Evolutionary conservation across 306 rosid genomes (phyloP).

Genomic region (Gleditsia sinensis): DNA sequence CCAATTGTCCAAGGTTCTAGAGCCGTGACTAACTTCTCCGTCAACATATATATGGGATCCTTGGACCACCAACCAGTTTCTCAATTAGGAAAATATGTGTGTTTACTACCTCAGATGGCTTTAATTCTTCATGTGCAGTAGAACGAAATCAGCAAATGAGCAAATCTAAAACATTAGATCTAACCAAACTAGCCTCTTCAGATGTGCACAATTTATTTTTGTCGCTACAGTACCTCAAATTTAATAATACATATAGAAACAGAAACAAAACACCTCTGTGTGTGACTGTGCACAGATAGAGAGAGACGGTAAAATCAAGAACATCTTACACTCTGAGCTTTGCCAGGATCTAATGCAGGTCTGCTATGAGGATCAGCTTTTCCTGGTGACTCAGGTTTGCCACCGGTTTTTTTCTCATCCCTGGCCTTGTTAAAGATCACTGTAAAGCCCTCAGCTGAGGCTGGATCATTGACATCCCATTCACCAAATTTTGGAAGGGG

Average conservation of each 20-base stretch:
- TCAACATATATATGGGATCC: background rate
- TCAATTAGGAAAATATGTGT: background rate
- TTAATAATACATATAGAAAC: background rate
- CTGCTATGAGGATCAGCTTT: slow-evolving; percentile 47
- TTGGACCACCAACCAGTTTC: background rate
- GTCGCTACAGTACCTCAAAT: background rate
- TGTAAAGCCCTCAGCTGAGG: slow-evolving; percentile 82
- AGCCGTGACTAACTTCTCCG: background rate
- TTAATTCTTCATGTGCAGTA: too few species aligned
- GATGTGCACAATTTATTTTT: background rate
- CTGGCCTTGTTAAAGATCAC: slow-evolving; percentile 81
- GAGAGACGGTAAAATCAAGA: slow-evolving; percentile 6
- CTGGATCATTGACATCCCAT: slow-evolving; percentile 86
- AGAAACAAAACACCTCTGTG: background rate
- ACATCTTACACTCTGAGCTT: slow-evolving; percentile 64
- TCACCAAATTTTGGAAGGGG: slow-evolving; percentile 83
- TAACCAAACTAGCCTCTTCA: background rate
- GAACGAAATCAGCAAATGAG: background rate
- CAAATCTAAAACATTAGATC: background rate
- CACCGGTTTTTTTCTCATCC: slow-evolving; percentile 75
- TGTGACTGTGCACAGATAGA: background rate
- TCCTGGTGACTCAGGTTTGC: slow-evolving; percentile 68
- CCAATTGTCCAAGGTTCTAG: background rate
- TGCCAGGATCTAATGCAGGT: slow-evolving; percentile 52
- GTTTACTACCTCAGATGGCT: too few species aligned